Base-by-base conservation (phyloP, 495 filamentous ascomycete genomes). In the Cercophora sp. region DNA sequence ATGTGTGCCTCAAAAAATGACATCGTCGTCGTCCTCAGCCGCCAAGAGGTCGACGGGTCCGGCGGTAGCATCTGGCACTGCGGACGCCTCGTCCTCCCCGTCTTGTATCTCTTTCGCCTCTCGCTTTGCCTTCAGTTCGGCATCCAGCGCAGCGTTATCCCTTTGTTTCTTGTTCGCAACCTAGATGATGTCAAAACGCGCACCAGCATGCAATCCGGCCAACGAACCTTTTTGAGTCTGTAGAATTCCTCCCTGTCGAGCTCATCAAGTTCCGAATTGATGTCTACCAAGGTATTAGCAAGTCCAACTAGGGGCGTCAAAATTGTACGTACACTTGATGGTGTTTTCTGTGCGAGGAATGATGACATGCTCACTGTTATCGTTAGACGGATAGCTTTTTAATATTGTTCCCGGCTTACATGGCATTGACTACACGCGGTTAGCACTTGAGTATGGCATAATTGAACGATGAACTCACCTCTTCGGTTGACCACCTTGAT, bases 401-500 rank as follows among this genome's bases (percentile, higher is more conserved):
- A 24, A 2, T 19, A 22, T 9, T 11, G 24, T 32, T 8, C 36
- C 25, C 57, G 39, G 74, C 83, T 78, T 74, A 93, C 85, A 97
- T 97, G 31, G 92, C 92, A 71, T 96, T 97, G 15, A 97, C 92
- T 88, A 47, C 19, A 52, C 29, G 41, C 13, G 8, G 59, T 82
- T 65, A 71, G 69, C 61, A 47, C 55, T 69, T 59, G 40, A 34
- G 4, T 26, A 46, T 26, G 29, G 26, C 42, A 18, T 8, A 37
- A 4, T 43, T 25, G n/a, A 16, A 22, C 20, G 11, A 37, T 25
- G 10, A 4, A 47, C 79, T 68, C 72, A 85, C 84, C 86, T 88
- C 93, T 86, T 55, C 93, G 84, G 69, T 97, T 99, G 26, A 99
- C 93, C 22, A 96, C 88, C 77, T 99, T 99, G 71, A 99, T 99